Evolutionary conservation across 2,329 filamentous ascomycete genomes (phyloP), one percentile per base, ranked within the genome.

Genomic region (Leptographium lundbergii): DNA sequence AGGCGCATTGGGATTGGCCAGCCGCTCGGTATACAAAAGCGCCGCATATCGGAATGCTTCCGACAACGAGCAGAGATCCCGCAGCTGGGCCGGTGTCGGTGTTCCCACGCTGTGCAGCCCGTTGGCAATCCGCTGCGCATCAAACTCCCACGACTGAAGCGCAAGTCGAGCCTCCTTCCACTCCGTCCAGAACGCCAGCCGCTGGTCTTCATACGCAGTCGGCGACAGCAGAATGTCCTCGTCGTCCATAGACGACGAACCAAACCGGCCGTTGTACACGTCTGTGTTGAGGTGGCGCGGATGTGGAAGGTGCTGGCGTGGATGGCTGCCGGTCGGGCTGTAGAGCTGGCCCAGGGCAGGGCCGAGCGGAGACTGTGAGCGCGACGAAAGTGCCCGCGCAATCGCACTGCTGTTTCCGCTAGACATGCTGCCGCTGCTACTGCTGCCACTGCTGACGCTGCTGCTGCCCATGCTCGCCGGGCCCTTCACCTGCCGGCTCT

Each of bases 21-120:
- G 82, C 5, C 91, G 87, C 74, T 95, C 90, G 11, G 88, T 91
- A 74, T 96, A 96, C 13, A 96, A 80, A 39, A 96, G 79, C 0
- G 91, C 91, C 0, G 91, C 86, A 70, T 94, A 91, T 22, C 91
- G 88, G 77, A 96, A 96, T 13, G 88, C 88, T 70, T 96, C 90
- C 24, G 89, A 95, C 56, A 96, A 86, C 66, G 91, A 88, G 39
- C 85, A 80, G 13, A 96, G 77, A 63, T 95, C 90, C 25, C 84
- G 78, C 1, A 88, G 73, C 69, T 94, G 87, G 9, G 78, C 78
- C 11, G 80, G 74, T 0, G 80, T 80, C 1, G 79, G 75, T 3
- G 72, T 68, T 9, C 57, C 57, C n/a, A 56, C 29, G 14, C 61
- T 59, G 29, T 61, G 60, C 29, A 63, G 53, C 10, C 77, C 78